A percentile compares a stretch with the other conserved stretches of the same genome.
phyloP scores from a whole-genome alignment of 2,329 filamentous ascomycete genomes.

The Epichloe festucae region DNA sequence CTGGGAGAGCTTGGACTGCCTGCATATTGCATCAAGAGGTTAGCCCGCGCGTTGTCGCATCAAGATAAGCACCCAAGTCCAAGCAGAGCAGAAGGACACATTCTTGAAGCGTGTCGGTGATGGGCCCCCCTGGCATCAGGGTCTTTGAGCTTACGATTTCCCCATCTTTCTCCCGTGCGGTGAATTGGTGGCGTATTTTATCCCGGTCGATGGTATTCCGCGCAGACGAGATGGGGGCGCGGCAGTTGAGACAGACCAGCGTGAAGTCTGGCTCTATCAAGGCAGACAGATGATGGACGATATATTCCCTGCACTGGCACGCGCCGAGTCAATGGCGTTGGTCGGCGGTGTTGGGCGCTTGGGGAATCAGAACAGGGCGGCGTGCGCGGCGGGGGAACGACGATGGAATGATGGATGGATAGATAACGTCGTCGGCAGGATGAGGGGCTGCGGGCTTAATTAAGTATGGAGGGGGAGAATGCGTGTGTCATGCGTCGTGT shows the following conservation, averaged over 20 bases:
- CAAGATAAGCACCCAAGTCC: not conserved
- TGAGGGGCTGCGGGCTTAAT: not conserved
- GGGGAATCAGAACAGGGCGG: not conserved
- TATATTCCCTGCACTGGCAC: too few relatives aligned
- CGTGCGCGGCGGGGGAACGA: not conserved
- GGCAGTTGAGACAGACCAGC: too few relatives aligned
- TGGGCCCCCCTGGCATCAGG: not conserved
- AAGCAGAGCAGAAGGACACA: too few relatives aligned
- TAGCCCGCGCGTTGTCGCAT: slow-evolving; percentile 9
- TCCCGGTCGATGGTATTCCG: not conserved
- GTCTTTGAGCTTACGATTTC: slow-evolving; percentile 5
- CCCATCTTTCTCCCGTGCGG: slow-evolving; percentile 2
- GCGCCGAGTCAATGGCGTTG: too few relatives aligned
- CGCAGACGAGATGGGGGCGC: not conserved
- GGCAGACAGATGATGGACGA: not conserved
- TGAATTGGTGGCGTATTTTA: not conserved
- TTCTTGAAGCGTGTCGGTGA: not conserved
- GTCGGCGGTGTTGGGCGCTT: not conserved
- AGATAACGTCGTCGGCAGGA: not conserved
- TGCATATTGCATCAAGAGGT: slow-evolving; percentile 25
- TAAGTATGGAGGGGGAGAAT: not conserved
- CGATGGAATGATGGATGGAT: not conserved
- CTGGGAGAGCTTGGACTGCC: slow-evolving; percentile 96
- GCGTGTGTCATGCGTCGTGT: not conserved
- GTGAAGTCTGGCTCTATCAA: too few relatives aligned